Percentiles rank a stretch among this genome's conserved stretches.
phyloP scores from a whole-genome alignment of 2,329 filamentous ascomycete species.

The Xylaria sp. region DNA sequence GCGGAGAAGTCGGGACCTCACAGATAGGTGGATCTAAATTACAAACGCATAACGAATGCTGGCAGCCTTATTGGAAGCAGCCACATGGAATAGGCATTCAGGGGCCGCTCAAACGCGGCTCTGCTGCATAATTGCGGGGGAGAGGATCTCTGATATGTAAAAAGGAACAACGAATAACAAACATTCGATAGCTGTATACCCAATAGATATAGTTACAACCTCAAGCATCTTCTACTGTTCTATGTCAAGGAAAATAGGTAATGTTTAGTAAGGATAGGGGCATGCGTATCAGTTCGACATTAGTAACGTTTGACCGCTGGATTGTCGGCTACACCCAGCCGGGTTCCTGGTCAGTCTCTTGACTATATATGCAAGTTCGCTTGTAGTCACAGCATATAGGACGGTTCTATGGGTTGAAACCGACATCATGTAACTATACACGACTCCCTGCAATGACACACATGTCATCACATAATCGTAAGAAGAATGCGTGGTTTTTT shows the following conservation, averaged over 20 bases:
- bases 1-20: constrained; percentile 40
- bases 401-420: constrained; percentile 35
- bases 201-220: background rate
- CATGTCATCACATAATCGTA: background rate
- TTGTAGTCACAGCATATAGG: constrained; percentile 42
- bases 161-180: background rate
- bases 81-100: constrained; percentile 1
- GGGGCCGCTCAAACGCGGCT: constrained; percentile 24
- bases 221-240: background rate
- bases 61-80: constrained; percentile 35
- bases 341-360: constrained; percentile 12
- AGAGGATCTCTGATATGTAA: background rate
- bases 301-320: constrained; percentile 37
- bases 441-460: background rate
- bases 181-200: background rate
- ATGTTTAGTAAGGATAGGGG: constrained; percentile 23
- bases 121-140: constrained; percentile 11
- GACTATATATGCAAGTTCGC: constrained; percentile 32
- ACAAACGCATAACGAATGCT: constrained; percentile 44
- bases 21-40: constrained; percentile 38
- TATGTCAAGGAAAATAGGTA: background rate
- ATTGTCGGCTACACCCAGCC: constrained; percentile 34
- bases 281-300: constrained; percentile 32
- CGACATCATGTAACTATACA: background rate
- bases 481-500: background rate